These are phyloP conservation scores for Cystofilobasidium bisporidii DNA, from an alignment of 768 basidiomycete genomes.

Conservation along the genomic window DNA sequence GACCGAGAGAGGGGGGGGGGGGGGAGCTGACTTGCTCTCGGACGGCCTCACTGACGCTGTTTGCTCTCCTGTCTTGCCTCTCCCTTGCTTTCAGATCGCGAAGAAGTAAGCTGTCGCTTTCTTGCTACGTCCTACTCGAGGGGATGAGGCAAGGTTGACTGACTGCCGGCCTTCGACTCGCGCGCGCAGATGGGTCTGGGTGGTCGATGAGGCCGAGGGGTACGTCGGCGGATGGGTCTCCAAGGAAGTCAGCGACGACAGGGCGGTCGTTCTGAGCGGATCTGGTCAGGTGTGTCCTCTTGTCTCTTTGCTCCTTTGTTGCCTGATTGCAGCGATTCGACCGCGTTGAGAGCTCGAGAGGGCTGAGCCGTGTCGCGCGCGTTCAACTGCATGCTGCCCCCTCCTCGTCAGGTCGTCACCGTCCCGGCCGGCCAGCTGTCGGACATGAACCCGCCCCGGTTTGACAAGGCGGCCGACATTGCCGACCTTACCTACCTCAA, in stretches of 20 bases:
- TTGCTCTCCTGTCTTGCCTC: neutral
- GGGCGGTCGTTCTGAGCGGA: slow-evolving; percentile 9
- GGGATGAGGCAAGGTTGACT: neutral
- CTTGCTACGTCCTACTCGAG: neutral
- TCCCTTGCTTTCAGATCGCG: slow-evolving; percentile 3
- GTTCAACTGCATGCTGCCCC: neutral
- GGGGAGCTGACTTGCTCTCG: too few species aligned
- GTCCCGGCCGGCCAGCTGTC: slow-evolving; percentile 19
- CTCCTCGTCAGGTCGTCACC: slow-evolving; percentile 13
- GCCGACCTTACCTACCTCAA: slow-evolving; percentile 96
- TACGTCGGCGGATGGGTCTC: slow-evolving; percentile 28
- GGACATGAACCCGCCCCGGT: slow-evolving; percentile 42
- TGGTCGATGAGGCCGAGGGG: slow-evolving; percentile 22
- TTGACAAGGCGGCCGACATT: slow-evolving; percentile 94
- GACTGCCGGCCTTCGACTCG: neutral
- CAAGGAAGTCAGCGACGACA: slow-evolving; percentile 16
- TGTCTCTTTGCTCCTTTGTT: too few species aligned
- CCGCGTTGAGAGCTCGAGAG: too few species aligned
- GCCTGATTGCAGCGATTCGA: too few species aligned
- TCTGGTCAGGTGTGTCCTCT: slow-evolving; percentile 8
- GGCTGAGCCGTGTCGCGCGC: neutral
- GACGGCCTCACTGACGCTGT: neutral
- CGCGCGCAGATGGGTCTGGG: slow-evolving; percentile 28
- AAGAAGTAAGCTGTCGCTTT: slow-evolving; percentile 21
- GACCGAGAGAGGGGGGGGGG: neutral